Evolutionary conservation across 1,284 basidiomycete species (phyloP), one percentile per base, ranked within the genome.

Genomic region (Rhizoctonia solani): DNA sequence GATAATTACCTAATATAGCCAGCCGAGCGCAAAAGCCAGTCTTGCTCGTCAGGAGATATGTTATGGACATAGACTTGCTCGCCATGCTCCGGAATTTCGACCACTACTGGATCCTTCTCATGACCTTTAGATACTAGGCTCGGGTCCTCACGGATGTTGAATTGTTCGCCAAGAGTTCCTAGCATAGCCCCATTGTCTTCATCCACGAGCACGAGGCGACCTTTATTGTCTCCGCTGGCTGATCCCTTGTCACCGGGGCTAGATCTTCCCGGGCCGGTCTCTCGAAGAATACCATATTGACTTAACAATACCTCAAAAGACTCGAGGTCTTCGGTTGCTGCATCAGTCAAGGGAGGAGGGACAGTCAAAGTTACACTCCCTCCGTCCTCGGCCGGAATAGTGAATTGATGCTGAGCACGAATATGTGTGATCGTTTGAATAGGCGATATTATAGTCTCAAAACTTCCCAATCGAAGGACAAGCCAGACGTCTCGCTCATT

Each of bases 141-240:
- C 11, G 83, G 79, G 72, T 89, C 87, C 73, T 90, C 89, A 25
- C 78, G 79, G 14, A 90, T 81, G 27, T 78, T 76, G 59, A 89
- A 78, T 50, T 80, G 76, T 44, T 84, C 79, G 56, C 89, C 88
- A 9, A 93, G 79, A 74, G 89, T 84, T 1, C 88, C 90, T 9
- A 93, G 80, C 5, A 93, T 81, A 72, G 90, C 84, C 1, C 90
- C 90, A 63, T 83, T 87, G 46, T 85, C 81, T 74, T 92, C 84
- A 74, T 93, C 86, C 70, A 92, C 81, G 65, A 92, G 82, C 8
- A 93, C 84, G 34, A 93, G 81, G 54, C 83, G 83, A 4, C 89
- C 89, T 42, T 86, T 81, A 25, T 88, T 77, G 71, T 88, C 85
- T 32, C 49, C 41, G 27, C 79, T 78, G 29, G 78, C 72, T 30